Base-by-base conservation (phyloP, 139 green algal species). In the Ettlia oleoabundans region DNA sequence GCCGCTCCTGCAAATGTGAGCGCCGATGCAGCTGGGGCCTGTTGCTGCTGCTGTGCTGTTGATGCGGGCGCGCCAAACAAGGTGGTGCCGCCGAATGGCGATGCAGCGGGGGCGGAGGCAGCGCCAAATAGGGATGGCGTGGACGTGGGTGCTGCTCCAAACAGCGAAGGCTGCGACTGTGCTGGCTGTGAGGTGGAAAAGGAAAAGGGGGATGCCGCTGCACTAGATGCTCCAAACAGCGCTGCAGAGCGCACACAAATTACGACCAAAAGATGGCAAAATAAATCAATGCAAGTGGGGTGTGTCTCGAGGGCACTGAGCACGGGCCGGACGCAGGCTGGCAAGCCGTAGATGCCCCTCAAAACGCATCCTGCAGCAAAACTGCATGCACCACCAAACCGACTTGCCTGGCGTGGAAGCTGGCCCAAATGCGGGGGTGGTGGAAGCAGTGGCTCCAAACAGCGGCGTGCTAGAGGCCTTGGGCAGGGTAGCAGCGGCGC, bases 391-490 rank as follows among this genome's bases (percentile, higher is more conserved):
- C 43, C 71, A 72, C 74, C 18, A 28, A 51, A 21, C 35, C 21
- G 47, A 22, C 53, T 58, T 35, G 81, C 55, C 18, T 51, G 55
- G 38, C 37, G 75, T 71, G n/a, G 82, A 58, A 1, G 64, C 65
- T 41, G 78, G 58, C 18, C 84, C 69, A 51, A 88, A 86, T 0
- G 84, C 66, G 4, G 87, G 84, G 7, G 87, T 86, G 53, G 68
- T 82, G n/a, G 52, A 41, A 21, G 78, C 1, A 7, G 43, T 55
- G 21, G 74, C 51, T 1, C 82, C 64, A 76, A 86, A 82, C n/a
- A 84, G 72, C 4, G 86, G 83, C 21, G 86, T 88, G 47, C 77
- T 84, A 1, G 82, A 58, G 8, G 86, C 76, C 55, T 89, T 86
- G 37, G 62, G 30, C 28, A 84, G 69, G 65, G 15, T 18, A 40